Evolutionary conservation across 306 rosid species (phyloP), one percentile per base, ranked within the genome.

Genomic region (Castanea mollissima): DNA sequence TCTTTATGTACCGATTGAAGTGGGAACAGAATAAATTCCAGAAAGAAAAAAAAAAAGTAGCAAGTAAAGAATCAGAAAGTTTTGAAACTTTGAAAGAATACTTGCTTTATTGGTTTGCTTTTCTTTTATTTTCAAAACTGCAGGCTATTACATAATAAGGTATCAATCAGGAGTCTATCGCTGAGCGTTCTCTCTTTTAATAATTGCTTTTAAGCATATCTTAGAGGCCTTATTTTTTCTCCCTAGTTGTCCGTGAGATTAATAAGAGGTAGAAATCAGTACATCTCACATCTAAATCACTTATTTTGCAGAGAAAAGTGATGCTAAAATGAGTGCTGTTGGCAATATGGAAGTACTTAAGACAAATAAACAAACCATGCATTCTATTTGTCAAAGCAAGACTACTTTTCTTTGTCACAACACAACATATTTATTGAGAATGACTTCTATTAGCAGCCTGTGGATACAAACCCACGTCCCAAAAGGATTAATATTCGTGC

Each of bases 21-120:
- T 91, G 95, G 93, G 91, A 58, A 87, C 84, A 80, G 94, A 60
- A 94, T 87, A 85, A 79, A 86, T 92, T 88, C 97, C 80, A 69
- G n/a, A 71, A 71, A 15, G 6, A 34, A 49, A 34, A 38, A 38
- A 38, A 74, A 82, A 34, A 68, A 76, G 81, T 77, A 23, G 63
- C 62, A 76, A 83, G 83, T 74, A 83, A 85, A 90, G 88, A 76
- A 79, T 88, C 85, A 64, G 51, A n/a, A 55, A 27, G 23, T 71
- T 78, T 82, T 1, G 9, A 70, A 67, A 56, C 74, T 54, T 57
- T 18, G 73, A 60, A 79, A 81, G 46, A 79, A 62, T 75, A 85
- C 81, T 78, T 75, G 63, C 77, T 74, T 38, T 80, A 52, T 44
- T 58, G 73, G 70, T 71, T 58, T 65, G 80, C 65, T 52, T 80